Conservation (phyloP, 2,329 filamentous ascomycete species). For the Ceratocystiopsis minuta region DNA sequence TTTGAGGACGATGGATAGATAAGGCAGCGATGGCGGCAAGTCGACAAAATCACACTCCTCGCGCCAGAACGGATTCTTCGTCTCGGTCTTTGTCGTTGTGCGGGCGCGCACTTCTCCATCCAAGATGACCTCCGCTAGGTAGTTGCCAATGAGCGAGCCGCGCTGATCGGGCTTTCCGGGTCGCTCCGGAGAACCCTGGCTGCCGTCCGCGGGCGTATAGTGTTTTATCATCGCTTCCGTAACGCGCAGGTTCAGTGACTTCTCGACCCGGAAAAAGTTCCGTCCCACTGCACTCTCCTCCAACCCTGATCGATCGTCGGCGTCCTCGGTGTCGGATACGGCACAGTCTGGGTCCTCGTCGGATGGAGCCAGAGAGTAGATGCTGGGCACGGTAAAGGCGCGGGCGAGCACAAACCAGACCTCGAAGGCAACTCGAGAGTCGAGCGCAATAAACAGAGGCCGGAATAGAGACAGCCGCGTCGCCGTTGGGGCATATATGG, state of each 20-base stretch:
- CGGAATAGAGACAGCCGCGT: constrained; percentile 58
- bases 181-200: constrained; percentile 7
- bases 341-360: not conserved
- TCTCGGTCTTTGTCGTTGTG: constrained; percentile 53
- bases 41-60: constrained; percentile 66
- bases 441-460: constrained; percentile 78
- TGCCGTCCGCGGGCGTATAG: constrained; percentile 9
- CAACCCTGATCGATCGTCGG: not conserved
- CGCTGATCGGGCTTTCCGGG: constrained; percentile 12
- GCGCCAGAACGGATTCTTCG: constrained; percentile 63
- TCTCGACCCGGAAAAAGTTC: constrained; percentile 43
- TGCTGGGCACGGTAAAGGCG: constrained; percentile 79
- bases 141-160: constrained; percentile 44
- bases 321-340: not conserved
- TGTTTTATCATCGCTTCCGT: constrained; percentile 44
- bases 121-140: constrained; percentile 61
- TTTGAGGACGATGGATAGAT: constrained; percentile 55
- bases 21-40: constrained; percentile 49
- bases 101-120: constrained; percentile 64
- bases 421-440: constrained; percentile 79
- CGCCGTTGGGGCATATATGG: constrained; percentile 66
- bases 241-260: constrained; percentile 37
- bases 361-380: constrained; percentile 48
- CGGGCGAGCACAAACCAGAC: constrained; percentile 90
- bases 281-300: constrained; percentile 1